Evolutionary conservation across 495 filamentous ascomycete species (phyloP), one percentile per base, ranked within the genome.

Genomic region (Tuber calosporum): DNA sequence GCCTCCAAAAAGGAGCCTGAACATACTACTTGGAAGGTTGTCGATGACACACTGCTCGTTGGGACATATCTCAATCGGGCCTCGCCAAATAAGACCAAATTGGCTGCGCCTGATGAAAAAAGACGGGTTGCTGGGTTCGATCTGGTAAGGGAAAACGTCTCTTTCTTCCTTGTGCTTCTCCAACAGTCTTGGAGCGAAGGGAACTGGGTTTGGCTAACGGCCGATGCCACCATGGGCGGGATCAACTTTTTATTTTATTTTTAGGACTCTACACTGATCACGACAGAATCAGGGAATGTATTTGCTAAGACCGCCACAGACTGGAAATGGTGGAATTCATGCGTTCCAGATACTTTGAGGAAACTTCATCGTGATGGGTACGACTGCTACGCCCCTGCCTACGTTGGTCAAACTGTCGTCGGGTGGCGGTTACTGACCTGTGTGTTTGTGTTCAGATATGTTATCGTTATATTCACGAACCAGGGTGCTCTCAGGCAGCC

Each of bases 311-410:
- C 88, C 74, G 86, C 88, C 0, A 82, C 85, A 5, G 95, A 98
- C 82, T 99, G 95, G 95, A 91, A 91, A 83, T 99, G 95, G 95
- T 98, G 94, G 94, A 85, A 96, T 80, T 66, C 83, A 15, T 86
- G 82, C 26, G 92, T 97, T 1, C 92, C 92, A 1, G 82, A 80
- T 0, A 87, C 82, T 19, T 75, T 99, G 13, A 86, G 86, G 70
- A 83, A 88, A 67, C 83, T 98, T 9, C 85, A 92, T 76, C 83
- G 87, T 41, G 88, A 93, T 80, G 92, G 91, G 89, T 96, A 84
- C 53, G 26, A 62, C 53, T 62, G 7, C 53, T 15, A 4, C 13
- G 11, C 53, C 53, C 53, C 26, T 30, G 11, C 26, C 26, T 34
- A 34, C 53, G 13, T 11, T 62, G 36, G 58, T 36, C 26, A 39